Evolutionary conservation across 768 basidiomycete species (phyloP).

Genomic region (Rhodosporidiobolus odoratus): DNA sequence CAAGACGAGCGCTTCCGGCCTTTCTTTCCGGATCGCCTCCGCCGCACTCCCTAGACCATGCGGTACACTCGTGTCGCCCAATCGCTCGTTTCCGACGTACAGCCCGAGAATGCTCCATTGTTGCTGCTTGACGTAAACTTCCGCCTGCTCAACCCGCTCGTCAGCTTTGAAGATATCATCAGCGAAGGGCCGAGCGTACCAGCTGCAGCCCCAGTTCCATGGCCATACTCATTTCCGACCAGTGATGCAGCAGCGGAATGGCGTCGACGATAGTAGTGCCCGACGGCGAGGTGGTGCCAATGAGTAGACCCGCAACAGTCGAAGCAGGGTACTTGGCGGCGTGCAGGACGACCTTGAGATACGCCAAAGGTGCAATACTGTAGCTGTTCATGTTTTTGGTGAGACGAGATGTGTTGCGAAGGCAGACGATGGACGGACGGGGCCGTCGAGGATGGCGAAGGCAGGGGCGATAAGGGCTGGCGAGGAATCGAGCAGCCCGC

Average conservation of each 20-base stretch:
- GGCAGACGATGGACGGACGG: too few species aligned
- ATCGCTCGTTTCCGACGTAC: conserved; percentile 47
- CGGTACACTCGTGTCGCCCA: conserved; percentile 60
- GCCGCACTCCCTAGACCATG: conserved; percentile 64
- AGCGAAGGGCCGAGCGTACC: conserved; percentile 6
- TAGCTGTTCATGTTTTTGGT: too few species aligned
- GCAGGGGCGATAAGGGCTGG: too few species aligned
- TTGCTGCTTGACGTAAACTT: conserved; percentile 32
- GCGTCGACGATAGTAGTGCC: conserved; percentile 55
- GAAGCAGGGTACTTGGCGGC: conserved; percentile 71
- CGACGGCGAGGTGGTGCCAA: conserved; percentile 53
- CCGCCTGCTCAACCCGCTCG: conserved; percentile 30
- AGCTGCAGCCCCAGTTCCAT: conserved; percentile 61
- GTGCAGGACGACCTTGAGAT: conserved; percentile 54
- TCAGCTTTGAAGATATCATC: background rate
- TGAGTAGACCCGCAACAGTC: conserved; percentile 70
- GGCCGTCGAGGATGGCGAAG: too few species aligned
- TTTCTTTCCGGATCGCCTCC: conserved; percentile 55
- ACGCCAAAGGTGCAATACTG: background rate
- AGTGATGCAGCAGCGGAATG: conserved; percentile 74
- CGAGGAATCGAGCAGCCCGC: too few species aligned
- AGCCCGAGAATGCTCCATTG: conserved; percentile 34
- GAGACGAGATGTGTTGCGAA: too few species aligned
- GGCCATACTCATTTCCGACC: conserved; percentile 76
- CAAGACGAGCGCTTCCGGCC: conserved; percentile 62